Evolutionary conservation across 208 protist genomes (phyloP).

Genomic region (Trichomonas gallinae): DNA sequence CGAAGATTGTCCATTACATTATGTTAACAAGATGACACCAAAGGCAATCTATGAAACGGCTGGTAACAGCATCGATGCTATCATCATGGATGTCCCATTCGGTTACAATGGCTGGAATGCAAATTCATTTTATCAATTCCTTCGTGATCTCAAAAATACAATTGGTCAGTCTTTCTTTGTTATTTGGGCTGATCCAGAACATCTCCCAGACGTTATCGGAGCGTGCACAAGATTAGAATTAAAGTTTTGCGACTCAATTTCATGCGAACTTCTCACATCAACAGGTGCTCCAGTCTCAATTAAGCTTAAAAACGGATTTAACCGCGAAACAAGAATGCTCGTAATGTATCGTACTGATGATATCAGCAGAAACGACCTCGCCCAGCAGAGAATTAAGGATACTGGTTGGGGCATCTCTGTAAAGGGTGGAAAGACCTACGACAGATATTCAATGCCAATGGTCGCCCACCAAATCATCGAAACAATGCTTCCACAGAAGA

Average conservation of each 20-base stretch:
- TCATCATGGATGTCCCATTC: constrained; percentile 9
- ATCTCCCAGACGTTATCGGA: background rate
- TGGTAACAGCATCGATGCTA: background rate
- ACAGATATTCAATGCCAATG: background rate
- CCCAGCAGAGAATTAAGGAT: background rate
- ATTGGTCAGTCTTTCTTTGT: background rate
- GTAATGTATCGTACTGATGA: constrained; percentile 1
- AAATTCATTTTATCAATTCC: background rate
- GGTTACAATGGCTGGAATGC: background rate
- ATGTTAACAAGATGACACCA: background rate
- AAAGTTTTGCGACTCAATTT: background rate
- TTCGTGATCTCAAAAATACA: background rate
- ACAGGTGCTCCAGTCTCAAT: background rate
- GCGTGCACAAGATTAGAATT: background rate
- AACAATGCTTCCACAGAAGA: background rate
- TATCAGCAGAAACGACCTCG: background rate
- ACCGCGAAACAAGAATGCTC: background rate
- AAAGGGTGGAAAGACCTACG: background rate
- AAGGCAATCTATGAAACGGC: background rate
- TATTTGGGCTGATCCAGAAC: background rate
- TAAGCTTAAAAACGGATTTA: background rate
- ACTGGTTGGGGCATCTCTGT: background rate
- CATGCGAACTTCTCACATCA: background rate
- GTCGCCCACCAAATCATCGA: background rate
- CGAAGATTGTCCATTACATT: background rate